Percentiles rank a stretch among this genome's conserved stretches.
phyloP scores from a whole-genome alignment of 2,329 filamentous ascomycete species.

The Juglanconis sp. region DNA sequence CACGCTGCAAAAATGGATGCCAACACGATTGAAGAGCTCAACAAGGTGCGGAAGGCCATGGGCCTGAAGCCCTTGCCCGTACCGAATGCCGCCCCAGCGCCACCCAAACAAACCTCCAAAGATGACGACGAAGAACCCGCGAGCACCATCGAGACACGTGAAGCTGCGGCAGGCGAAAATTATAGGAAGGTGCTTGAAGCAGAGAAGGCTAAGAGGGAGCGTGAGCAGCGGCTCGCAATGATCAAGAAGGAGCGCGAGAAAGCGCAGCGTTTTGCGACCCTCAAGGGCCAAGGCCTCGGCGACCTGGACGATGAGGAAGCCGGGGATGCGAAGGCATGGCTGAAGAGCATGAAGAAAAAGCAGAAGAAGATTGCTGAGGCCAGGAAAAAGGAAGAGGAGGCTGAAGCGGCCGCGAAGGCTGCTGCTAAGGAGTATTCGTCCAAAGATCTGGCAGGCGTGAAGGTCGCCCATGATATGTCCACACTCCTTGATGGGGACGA shows the following conservation, averaged over 20 bases:
- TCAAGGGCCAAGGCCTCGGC: constrained; percentile 81
- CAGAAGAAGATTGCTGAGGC: constrained; percentile 86
- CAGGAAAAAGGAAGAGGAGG: constrained; percentile 69
- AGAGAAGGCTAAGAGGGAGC: constrained; percentile 72
- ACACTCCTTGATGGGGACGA: constrained; percentile 81
- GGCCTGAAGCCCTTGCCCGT: constrained; percentile 88
- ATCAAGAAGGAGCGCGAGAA: constrained; percentile 85
- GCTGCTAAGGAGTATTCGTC: constrained; percentile 73
- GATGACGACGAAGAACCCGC: constrained; percentile 66
- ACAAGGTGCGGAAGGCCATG: constrained; percentile 83
- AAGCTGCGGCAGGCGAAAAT: constrained; percentile 72
- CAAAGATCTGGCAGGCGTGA: constrained; percentile 83
- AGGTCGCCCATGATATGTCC: constrained; percentile 82
- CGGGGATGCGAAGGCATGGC: constrained; percentile 79
- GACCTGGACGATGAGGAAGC: constrained; percentile 66
- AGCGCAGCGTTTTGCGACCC: constrained; percentile 69
- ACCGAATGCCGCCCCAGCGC: constrained; percentile 56
- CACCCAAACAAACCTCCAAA: constrained; percentile 36
- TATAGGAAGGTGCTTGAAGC: constrained; percentile 64
- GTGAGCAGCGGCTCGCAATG: constrained; percentile 76
- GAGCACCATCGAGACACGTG: constrained; percentile 80
- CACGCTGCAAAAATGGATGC: constrained; percentile 49
- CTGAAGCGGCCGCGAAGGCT: constrained; percentile 70
- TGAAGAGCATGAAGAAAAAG: constrained; percentile 85
- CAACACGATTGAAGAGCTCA: constrained; percentile 86